Conservation (phyloP, 176 grass and related monocot species). For the Musa acuminata region DNA sequence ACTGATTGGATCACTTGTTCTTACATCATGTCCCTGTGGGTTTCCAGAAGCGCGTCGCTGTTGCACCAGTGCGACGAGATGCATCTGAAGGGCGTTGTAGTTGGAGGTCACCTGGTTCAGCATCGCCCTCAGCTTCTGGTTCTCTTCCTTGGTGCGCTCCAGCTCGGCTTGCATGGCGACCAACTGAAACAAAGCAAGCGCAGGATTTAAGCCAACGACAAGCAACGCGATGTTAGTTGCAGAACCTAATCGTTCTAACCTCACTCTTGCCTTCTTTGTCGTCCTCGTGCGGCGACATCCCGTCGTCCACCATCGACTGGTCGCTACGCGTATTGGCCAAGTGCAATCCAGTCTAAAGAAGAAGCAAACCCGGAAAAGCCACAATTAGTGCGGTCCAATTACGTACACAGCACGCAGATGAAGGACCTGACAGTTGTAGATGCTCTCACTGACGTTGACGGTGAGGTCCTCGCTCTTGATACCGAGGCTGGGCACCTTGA, state of each 20-base stretch:
- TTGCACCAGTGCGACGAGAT: slow-evolving; percentile 58
- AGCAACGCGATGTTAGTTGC: neutral
- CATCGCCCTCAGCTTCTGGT: slow-evolving; percentile 67
- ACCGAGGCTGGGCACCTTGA: neutral
- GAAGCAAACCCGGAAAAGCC: neutral
- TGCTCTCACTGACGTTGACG: slow-evolving; percentile 45
- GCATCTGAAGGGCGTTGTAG: slow-evolving; percentile 72
- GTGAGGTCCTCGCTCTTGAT: slow-evolving; percentile 55
- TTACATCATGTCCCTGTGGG: neutral
- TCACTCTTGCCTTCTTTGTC: slow-evolving; percentile 36
- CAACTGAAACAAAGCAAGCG: slow-evolving; percentile 20
- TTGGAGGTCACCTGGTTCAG: slow-evolving; percentile 54
- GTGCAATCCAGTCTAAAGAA: slow-evolving; percentile 20
- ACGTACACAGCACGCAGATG: neutral
- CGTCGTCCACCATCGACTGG: slow-evolving; percentile 59
- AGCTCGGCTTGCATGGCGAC: slow-evolving; percentile 58
- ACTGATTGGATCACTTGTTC: no score
- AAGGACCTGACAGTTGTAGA: neutral
- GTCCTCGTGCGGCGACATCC: slow-evolving; percentile 26
- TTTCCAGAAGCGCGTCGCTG: slow-evolving; percentile 11
- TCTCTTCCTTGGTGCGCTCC: slow-evolving; percentile 69
- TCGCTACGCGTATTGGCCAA: slow-evolving; percentile 59
- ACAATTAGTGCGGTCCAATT: neutral
- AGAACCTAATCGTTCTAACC: slow-evolving; percentile 18
- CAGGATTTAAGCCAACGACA: neutral